Evolutionary conservation across 352 stramenopile species (phyloP).

Genomic region (Phytophthora parvispora): DNA sequence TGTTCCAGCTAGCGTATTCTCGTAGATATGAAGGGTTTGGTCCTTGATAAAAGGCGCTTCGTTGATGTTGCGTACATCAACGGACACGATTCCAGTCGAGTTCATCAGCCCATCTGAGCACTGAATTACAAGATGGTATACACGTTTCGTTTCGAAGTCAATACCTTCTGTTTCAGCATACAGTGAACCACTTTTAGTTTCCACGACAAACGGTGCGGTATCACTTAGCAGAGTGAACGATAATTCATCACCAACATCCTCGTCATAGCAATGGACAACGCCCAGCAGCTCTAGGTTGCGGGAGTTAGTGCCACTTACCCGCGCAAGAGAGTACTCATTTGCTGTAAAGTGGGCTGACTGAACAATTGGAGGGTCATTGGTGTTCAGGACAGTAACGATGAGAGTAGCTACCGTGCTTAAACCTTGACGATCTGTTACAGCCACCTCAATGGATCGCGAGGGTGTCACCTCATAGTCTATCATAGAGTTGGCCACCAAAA

Average conservation of each 20-base stretch:
- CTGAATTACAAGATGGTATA: slow-evolving; percentile 32
- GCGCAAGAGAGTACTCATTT: slow-evolving; percentile 11
- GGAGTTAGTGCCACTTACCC: neutral
- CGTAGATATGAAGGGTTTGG: slow-evolving; percentile 41
- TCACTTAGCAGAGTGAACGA: slow-evolving; percentile 37
- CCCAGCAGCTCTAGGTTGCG: slow-evolving; percentile 42
- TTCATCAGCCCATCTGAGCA: slow-evolving; percentile 52
- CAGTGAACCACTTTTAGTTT: slow-evolving; percentile 52
- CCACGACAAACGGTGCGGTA: slow-evolving; percentile 34
- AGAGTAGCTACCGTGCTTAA: slow-evolving; percentile 17
- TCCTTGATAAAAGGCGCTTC: slow-evolving; percentile 41
- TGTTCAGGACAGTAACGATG: slow-evolving; percentile 16
- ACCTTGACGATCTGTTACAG: slow-evolving; percentile 23
- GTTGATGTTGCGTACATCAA: slow-evolving; percentile 62
- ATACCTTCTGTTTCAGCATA: slow-evolving; percentile 47
- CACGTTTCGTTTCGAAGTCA: slow-evolving; percentile 55
- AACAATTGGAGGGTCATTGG: slow-evolving; percentile 30
- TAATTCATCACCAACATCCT: slow-evolving; percentile 54
- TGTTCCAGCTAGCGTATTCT: slow-evolving; percentile 35
- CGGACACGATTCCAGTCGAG: slow-evolving; percentile 10
- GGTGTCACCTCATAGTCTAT: slow-evolving; percentile 29
- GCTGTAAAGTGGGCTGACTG: slow-evolving; percentile 31
- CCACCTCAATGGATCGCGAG: slow-evolving; percentile 15
- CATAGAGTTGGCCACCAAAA: slow-evolving; percentile 15
- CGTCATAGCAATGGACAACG: slow-evolving; percentile 54